Evolutionary conservation across 1,284 basidiomycete species (phyloP), one percentile per base, ranked within the genome.

Genomic region (Peniophora sp.): DNA sequence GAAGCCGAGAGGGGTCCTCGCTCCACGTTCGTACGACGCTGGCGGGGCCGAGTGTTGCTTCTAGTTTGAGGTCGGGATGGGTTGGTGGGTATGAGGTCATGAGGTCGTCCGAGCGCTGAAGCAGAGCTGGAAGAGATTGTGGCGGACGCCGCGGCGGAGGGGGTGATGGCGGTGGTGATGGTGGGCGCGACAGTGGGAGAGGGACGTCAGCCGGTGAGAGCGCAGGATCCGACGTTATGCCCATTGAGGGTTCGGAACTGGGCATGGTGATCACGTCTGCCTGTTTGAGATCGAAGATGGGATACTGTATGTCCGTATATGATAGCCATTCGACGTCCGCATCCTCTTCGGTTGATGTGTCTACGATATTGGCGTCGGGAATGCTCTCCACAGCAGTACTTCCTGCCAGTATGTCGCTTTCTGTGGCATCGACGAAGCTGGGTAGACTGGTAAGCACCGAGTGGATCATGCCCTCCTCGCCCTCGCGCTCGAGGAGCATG

Each of bases 391-490:
- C 47, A 36, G 11, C 43, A 15, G 18, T 24, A 32, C 15, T 41
- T 5, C 37, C 37, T 5, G 15, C 37, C 15, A 20, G n/a, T 41
- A 41, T 41, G 15, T 41, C 37, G 6, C 8, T 15, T 41, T 41
- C 37, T 5, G 37, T 6, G 3, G 71, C 73, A 39, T 78, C 78
- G 44, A 67, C 69, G 2, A 94, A 66, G 17, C 80, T 74, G 0
- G 91, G 91, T 14, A 94, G 65, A 15, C 78, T 72, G 36, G 81
- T 84, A 17, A 95, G 74, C 6, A 92, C 64, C 0, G 90, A 88
- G 65, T 94, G 91, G n/a, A 92, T 73, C 86, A 89, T 88, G 24
- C 86, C 88, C 8, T 88, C 84, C 58, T 89, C 85, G 22, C 77
- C 82, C 61, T 83, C 81, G 52, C 75, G 68, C 51, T 79, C 71